Evolutionary conservation across 345 rosid genomes (phyloP).

Genomic region (Anastatica hierochuntica): DNA sequence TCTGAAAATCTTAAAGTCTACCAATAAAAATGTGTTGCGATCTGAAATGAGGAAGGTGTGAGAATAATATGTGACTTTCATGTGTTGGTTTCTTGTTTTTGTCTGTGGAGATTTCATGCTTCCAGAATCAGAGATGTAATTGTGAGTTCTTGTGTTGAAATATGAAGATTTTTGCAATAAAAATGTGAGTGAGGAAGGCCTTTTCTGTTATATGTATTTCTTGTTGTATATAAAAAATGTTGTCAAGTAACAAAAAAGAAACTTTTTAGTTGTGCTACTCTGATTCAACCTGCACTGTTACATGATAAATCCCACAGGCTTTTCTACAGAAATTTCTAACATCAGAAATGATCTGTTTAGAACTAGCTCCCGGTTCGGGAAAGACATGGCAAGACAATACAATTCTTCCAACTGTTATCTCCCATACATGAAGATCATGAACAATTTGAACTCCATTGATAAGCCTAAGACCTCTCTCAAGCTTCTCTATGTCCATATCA

Average conservation of each 20-base stretch:
- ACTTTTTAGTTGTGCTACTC: background rate
- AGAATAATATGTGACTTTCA: too few species aligned
- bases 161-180: background rate
- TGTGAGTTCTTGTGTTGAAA: background rate
- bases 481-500: conserved; percentile 36
- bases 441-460: conserved; percentile 45
- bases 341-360: conserved; percentile 33
- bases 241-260: background rate
- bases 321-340: conserved; percentile 48
- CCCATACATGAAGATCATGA: conserved; percentile 80
- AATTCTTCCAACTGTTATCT: conserved; percentile 54
- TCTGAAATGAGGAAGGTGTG: too few species aligned
- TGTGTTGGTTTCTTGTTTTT: too few species aligned
- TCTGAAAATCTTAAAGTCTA: too few species aligned
- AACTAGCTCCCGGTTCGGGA: conserved; percentile 41
- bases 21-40: too few species aligned
- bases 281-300: conserved; percentile 66
- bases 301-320: conserved; percentile 47
- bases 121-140: background rate
- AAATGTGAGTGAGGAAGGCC: background rate
- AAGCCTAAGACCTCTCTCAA: conserved; percentile 37
- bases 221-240: background rate
- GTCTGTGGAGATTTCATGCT: conserved; percentile 11
- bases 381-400: conserved; percentile 63
- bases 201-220: background rate